These are phyloP conservation scores for Suillus alpinus DNA, from an alignment of 768 basidiomycete genomes.

Conservation along the genomic window DNA sequence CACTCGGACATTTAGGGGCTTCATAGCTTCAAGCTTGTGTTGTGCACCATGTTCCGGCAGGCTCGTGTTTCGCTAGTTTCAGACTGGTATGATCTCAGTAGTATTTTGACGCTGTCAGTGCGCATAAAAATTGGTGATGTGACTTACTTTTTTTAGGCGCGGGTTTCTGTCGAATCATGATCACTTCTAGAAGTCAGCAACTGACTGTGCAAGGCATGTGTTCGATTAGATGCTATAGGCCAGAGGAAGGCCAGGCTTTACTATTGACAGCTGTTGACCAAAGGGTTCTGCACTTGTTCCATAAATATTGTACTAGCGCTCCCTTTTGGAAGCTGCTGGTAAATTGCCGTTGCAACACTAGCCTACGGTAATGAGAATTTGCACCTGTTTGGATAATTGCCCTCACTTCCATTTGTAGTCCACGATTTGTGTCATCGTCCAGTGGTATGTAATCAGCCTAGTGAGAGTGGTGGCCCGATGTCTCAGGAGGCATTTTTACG, in stretches of 20 bases:
- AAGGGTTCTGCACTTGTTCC: not conserved
- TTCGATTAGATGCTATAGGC: no score
- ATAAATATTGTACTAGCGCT: not conserved
- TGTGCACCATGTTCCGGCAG: no score
- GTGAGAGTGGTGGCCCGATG: not conserved
- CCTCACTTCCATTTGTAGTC: not conserved
- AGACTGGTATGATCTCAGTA: no score
- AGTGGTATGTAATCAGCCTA: not conserved
- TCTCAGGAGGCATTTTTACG: not conserved
- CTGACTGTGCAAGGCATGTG: no score
- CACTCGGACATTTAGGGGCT: no score
- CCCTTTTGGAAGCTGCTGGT: not conserved
- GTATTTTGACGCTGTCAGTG: no score
- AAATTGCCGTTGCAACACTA: not conserved
- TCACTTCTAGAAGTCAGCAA: no score
- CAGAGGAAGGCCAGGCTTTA: not conserved
- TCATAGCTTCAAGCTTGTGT: no score
- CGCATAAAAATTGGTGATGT: no score
- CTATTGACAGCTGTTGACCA: not conserved
- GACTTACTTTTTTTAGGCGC: no score
- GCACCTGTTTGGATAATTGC: not conserved
- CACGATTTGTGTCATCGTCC: not conserved
- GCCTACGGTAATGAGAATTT: not conserved
- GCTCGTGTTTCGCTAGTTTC: no score
- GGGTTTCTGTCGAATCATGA: no score